A percentile compares a stretch with the other conserved stretches of the same genome.
Evolutionary conservation across 495 filamentous ascomycete genomes (phyloP).

Genomic region (Daldinia grandis): DNA sequence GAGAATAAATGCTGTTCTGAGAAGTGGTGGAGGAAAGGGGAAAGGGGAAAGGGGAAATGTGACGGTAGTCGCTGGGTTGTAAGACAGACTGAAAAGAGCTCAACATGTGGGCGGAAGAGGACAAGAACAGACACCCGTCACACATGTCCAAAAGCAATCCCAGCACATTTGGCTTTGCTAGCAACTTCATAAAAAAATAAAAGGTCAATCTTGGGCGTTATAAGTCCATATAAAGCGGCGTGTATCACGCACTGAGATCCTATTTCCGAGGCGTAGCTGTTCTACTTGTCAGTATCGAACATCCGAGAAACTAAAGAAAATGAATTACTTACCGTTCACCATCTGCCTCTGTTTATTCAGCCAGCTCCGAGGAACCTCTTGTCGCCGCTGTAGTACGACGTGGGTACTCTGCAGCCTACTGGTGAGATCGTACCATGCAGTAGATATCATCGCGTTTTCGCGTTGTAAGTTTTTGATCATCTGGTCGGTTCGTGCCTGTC

Average conservation of each 20-base stretch:
- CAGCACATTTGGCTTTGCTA: slow-evolving; percentile 1
- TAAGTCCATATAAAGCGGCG: not conserved
- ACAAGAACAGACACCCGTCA: slow-evolving; percentile 1
- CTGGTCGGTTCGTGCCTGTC: slow-evolving; percentile 66
- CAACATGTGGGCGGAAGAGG: not conserved
- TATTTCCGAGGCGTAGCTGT: slow-evolving; percentile 60
- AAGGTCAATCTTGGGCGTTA: not conserved
- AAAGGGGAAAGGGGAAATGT: not conserved
- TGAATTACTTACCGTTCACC: slow-evolving; percentile 61
- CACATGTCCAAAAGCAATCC: slow-evolving; percentile 7
- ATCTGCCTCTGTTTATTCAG: slow-evolving; percentile 85
- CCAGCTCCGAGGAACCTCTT: slow-evolving; percentile 87
- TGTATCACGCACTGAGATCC: slow-evolving; percentile 42
- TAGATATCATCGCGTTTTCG: slow-evolving; percentile 85
- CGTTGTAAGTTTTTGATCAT: slow-evolving; percentile 75
- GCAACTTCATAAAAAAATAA: not conserved
- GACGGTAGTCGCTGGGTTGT: not conserved
- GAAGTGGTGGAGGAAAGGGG: not conserved
- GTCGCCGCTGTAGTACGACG: slow-evolving; percentile 75
- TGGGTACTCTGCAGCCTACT: slow-evolving; percentile 87
- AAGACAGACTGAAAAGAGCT: slow-evolving; percentile 9
- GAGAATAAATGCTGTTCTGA: slow-evolving; percentile 12
- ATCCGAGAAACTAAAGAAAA: not conserved
- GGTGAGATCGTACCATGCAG: slow-evolving; percentile 91
- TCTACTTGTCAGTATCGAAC: not conserved